Evolutionary conservation across 2,329 filamentous ascomycete species (phyloP).

Genomic region (Exserohilum rostratum): DNA sequence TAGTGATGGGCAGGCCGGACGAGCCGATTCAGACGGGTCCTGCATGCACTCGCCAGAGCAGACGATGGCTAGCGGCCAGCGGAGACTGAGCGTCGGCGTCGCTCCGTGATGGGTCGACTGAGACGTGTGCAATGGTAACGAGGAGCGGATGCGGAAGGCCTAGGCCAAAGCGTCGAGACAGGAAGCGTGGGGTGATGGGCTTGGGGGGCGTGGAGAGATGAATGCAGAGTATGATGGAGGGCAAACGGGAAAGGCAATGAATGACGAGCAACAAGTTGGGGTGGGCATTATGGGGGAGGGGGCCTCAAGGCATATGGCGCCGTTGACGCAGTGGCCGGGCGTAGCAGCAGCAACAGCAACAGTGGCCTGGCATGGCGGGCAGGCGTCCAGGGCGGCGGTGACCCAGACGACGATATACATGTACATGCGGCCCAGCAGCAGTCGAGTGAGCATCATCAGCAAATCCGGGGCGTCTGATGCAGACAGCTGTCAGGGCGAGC

Average conservation of each 20-base stretch:
- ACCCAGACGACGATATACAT: slow-evolving; percentile 35
- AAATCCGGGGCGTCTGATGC: slow-evolving; percentile 23
- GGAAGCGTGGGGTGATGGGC: slow-evolving; percentile 40
- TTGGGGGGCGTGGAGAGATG: slow-evolving; percentile 24
- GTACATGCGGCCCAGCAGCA: slow-evolving; percentile 23
- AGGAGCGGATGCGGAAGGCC: slow-evolving; percentile 38
- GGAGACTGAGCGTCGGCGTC: slow-evolving; percentile 22
- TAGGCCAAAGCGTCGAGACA: slow-evolving; percentile 47
- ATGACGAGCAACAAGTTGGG: slow-evolving; percentile 12
- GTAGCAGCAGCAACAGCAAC: slow-evolving; percentile 8
- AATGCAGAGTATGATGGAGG: slow-evolving; percentile 24
- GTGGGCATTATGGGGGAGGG: slow-evolving; percentile 16
- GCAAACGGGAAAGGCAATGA: slow-evolving; percentile 29
- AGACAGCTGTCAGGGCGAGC: slow-evolving; percentile 29
- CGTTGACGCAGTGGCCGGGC: slow-evolving; percentile 11
- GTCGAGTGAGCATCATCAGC: slow-evolving; percentile 32
- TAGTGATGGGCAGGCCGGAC: slow-evolving; percentile 26
- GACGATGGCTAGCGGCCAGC: slow-evolving; percentile 26
- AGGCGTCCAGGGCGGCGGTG: slow-evolving; percentile 32
- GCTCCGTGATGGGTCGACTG: slow-evolving; percentile 33
- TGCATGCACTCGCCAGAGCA: slow-evolving; percentile 31
- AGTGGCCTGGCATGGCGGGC: background rate
- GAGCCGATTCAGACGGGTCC: slow-evolving; percentile 27
- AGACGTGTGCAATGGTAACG: slow-evolving; percentile 40
- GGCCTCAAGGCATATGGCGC: slow-evolving; percentile 7